Conservation (phyloP, 2,329 filamentous ascomycete genomes). For the Neoarthrinium moseri region DNA sequence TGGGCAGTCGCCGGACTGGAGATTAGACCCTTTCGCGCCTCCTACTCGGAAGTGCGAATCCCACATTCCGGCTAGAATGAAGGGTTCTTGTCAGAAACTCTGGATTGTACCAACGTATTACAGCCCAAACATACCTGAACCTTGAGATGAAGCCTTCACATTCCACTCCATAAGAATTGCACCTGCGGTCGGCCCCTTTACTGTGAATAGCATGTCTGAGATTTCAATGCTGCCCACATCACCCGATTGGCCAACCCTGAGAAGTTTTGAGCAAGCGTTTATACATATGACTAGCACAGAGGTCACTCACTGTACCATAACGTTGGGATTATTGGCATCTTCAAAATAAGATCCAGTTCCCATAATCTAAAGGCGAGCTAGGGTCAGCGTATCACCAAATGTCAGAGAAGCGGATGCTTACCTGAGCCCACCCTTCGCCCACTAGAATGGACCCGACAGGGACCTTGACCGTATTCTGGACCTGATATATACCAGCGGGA, state of each 20-base stretch:
- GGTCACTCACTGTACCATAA: slow-evolving; percentile 68
- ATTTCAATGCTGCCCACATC: slow-evolving; percentile 67
- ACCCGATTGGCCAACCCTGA: slow-evolving; percentile 59
- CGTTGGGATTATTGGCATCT: slow-evolving; percentile 58
- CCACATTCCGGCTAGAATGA: slow-evolving; percentile 60
- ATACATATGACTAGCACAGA: too few relatives aligned
- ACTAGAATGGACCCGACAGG: neutral
- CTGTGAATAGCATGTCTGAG: slow-evolving; percentile 65
- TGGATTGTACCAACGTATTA: too few relatives aligned
- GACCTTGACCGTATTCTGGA: neutral
- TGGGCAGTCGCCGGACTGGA: slow-evolving; percentile 62
- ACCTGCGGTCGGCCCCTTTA: slow-evolving; percentile 64
- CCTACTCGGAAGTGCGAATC: slow-evolving; percentile 75
- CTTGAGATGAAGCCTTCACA: slow-evolving; percentile 50
- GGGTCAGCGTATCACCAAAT: too few relatives aligned
- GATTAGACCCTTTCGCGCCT: slow-evolving; percentile 63
- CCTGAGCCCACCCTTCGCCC: neutral
- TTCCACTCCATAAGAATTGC: slow-evolving; percentile 75
- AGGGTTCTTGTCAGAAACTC: too few relatives aligned
- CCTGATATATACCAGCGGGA: neutral
- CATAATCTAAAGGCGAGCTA: slow-evolving; percentile 69
- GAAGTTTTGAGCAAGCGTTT: too few relatives aligned
- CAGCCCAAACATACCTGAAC: too few relatives aligned
- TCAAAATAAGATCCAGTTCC: slow-evolving; percentile 55
- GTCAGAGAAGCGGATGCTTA: too few relatives aligned